Percentiles rank a stretch among this genome's conserved stretches.
These are phyloP conservation scores for Adenanthera pavonina DNA, from an alignment of 306 rosid genomes.

Conservation along the genomic window DNA sequence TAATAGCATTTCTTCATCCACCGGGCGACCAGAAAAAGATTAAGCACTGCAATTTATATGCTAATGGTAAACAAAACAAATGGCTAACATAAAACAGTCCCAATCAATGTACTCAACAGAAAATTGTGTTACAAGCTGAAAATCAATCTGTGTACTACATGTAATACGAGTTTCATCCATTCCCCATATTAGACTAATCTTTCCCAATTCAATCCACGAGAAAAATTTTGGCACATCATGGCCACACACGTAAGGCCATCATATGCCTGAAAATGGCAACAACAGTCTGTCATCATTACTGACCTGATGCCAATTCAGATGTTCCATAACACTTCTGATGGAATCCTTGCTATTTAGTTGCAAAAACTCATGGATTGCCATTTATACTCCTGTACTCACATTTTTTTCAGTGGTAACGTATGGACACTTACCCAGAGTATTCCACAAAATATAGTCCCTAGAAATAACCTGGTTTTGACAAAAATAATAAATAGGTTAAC, in stretches of 20 bases:
- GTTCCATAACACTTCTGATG: conserved; percentile 30
- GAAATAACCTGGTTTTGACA: conserved; percentile 62
- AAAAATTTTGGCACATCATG: background rate
- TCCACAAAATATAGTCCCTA: conserved; percentile 95
- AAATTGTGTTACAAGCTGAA: background rate
- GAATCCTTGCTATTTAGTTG: conserved; percentile 27
- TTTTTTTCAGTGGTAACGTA: conserved; percentile 52
- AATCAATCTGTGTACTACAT: background rate
- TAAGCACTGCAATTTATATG: background rate
- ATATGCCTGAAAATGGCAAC: conserved; percentile 5
- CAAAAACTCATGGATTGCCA: conserved; percentile 19
- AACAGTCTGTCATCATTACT: conserved; percentile 25
- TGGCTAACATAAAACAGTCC: background rate
- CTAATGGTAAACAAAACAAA: background rate
- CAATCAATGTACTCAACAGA: background rate
- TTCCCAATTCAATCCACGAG: conserved; percentile 11
- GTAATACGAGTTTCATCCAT: background rate
- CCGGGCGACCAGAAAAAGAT: background rate
- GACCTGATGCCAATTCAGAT: conserved; percentile 26
- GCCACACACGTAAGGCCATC: conserved; percentile 23
- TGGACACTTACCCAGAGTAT: conserved; percentile 91
- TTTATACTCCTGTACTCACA: conserved; percentile 34
- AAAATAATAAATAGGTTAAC: conserved; percentile 18
- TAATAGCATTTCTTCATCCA: background rate
- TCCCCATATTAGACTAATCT: background rate